phyloP scores from a whole-genome alignment of 2,329 filamentous ascomycete genomes.

The Alternaria consortialis region DNA sequence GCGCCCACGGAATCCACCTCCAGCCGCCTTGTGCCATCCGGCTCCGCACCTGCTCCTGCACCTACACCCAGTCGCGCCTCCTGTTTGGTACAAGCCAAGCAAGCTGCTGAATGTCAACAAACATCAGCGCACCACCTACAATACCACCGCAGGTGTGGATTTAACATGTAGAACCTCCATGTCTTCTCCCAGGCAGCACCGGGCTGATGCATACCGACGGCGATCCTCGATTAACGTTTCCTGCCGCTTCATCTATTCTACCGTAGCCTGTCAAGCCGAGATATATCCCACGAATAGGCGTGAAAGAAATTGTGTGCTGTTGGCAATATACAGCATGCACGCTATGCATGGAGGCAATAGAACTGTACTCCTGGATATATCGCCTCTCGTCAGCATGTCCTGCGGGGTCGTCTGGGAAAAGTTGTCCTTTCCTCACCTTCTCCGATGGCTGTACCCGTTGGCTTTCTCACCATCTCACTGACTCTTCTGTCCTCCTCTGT shows the following conservation, averaged over 20 bases:
- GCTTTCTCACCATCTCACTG: conserved; percentile 2
- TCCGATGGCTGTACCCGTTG: not conserved
- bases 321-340: not conserved
- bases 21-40: conserved; percentile 3
- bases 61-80: conserved; percentile 14
- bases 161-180: not conserved
- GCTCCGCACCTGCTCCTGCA: conserved; percentile 18
- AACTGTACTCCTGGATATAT: not conserved
- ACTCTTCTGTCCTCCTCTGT: conserved; percentile 15
- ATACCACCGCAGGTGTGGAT: not conserved
- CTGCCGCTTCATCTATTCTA: not conserved
- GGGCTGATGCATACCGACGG: not conserved
- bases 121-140: not conserved
- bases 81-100: conserved; percentile 5
- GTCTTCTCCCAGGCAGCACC: not conserved
- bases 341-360: not conserved
- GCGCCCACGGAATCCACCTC: not conserved
- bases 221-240: not conserved
- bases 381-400: not conserved
- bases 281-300: conserved; percentile 16
- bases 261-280: conserved; percentile 3
- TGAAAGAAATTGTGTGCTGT: not conserved
- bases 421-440: not conserved
- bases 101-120: not conserved
- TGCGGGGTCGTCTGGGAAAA: not conserved